Evolutionary conservation across 768 basidiomycete genomes (phyloP).

Genomic region (Kwoniella shandongensis): DNA sequence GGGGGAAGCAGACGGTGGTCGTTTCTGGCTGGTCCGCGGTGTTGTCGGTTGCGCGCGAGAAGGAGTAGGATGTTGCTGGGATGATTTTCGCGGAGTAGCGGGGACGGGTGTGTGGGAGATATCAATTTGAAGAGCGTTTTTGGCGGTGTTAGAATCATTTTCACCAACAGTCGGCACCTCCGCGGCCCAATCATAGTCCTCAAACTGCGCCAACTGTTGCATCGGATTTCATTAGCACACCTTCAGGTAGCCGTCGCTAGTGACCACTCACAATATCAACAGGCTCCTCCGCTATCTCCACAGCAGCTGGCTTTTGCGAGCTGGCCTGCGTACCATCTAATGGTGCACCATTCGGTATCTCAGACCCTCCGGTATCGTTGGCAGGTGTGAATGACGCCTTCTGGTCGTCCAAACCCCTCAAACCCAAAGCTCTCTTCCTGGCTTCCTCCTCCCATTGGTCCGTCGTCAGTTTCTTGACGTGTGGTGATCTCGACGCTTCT

Average conservation of each 20-base stretch:
- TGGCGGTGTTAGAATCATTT: background rate
- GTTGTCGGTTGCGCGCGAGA: background rate
- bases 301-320: background rate
- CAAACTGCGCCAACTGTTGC: conserved; percentile 9
- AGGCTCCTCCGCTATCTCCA: background rate
- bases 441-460: no score
- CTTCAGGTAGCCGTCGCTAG: no score
- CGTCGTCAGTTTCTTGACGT: no score
- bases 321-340: background rate
- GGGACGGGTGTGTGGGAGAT: no score
- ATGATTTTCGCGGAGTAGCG: background rate
- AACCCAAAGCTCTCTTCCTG: no score
- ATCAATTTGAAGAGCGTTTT: no score
- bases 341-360: background rate
- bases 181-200: conserved; percentile 12
- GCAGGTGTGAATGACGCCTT: no score
- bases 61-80: background rate
- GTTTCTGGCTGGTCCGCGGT: conserved; percentile 11
- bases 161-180: background rate
- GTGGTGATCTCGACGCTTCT: no score
- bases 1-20: background rate
- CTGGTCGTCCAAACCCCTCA: no score
- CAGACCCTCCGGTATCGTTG: background rate
- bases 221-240: background rate
- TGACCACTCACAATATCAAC: conserved; percentile 1